Evolutionary conservation across 768 basidiomycete genomes (phyloP).

Genomic region (Tricholomella constricta): DNA sequence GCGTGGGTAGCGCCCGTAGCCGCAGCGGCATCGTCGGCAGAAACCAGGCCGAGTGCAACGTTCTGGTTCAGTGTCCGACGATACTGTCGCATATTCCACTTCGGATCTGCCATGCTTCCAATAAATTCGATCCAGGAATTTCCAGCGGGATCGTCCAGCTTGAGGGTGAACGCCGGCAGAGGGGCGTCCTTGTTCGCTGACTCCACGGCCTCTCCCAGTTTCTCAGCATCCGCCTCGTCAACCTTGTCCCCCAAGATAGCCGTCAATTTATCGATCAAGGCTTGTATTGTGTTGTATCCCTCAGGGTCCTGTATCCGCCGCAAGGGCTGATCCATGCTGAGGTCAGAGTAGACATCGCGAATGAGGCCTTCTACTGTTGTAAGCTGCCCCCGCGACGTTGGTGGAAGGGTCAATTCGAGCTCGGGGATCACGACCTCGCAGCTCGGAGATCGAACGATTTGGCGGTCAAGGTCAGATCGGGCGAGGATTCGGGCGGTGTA

Average conservation of each 20-base stretch:
- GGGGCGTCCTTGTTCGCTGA: constrained; percentile 47
- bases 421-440: constrained; percentile 87
- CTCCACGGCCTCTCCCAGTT: constrained; percentile 32
- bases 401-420: constrained; percentile 87
- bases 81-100: constrained; percentile 89
- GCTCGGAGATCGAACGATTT: constrained; percentile 86
- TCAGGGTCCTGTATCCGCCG: constrained; percentile 77
- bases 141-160: constrained; percentile 90
- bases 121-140: constrained; percentile 96
- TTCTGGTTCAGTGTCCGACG: constrained; percentile 81
- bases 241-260: constrained; percentile 65
- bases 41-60: constrained; percentile 70
- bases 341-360: constrained; percentile 78
- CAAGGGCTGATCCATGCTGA: constrained; percentile 80
- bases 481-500: constrained; percentile 81
- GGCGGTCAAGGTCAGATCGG: constrained; percentile 83
- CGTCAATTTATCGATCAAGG: constrained; percentile 65
- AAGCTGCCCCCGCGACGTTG: constrained; percentile 81
- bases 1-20: constrained; percentile 1
- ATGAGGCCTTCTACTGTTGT: constrained; percentile 97
- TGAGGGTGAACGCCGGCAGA: constrained; percentile 76
- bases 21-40: constrained; percentile 42
- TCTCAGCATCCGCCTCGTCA: constrained; percentile 47
- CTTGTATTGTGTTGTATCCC: constrained; percentile 72
- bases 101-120: constrained; percentile 85